Evolutionary conservation across 768 basidiomycete species (phyloP).

Genomic region (Mycena kentingensis): DNA sequence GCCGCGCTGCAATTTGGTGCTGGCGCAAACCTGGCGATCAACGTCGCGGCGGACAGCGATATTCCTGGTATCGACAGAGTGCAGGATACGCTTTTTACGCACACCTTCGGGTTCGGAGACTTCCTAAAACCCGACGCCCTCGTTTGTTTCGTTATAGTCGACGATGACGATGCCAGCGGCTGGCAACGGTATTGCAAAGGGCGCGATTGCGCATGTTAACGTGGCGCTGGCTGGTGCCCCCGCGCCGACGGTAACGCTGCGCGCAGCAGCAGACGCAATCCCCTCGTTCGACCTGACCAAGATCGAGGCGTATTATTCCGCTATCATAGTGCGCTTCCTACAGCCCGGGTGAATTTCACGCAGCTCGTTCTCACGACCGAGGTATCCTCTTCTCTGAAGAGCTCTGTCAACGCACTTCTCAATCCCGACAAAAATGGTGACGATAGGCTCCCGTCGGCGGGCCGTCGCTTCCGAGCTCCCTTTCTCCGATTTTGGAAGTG

Average conservation of each 20-base stretch:
- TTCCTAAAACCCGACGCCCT: neutral
- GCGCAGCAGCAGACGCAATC: neutral
- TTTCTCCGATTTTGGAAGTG: too few relatives aligned
- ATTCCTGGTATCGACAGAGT: neutral
- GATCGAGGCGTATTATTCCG: conserved; percentile 11
- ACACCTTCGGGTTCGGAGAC: neutral
- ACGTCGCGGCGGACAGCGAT: neutral
- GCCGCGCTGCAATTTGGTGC: conserved; percentile 9
- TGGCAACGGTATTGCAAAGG: neutral
- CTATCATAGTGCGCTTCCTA: conserved; percentile 2
- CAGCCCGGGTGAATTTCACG: conserved; percentile 13
- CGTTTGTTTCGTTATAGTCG: conserved; percentile 9
- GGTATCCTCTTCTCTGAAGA: too few relatives aligned
- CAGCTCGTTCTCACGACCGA: conserved; percentile 10
- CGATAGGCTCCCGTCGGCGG: too few relatives aligned
- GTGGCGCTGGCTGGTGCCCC: neutral
- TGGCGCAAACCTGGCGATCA: conserved; percentile 1
- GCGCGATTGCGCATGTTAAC: neutral
- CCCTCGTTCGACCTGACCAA: conserved; percentile 5
- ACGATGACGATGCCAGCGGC: neutral
- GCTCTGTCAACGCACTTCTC: too few relatives aligned
- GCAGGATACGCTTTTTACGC: neutral
- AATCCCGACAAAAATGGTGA: too few relatives aligned
- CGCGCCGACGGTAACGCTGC: conserved; percentile 9
- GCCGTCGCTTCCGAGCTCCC: too few relatives aligned